These are phyloP conservation scores for Monotropa hypopitys DNA, from an alignment of 179 eudicot genomes.

Conservation along the genomic window DNA sequence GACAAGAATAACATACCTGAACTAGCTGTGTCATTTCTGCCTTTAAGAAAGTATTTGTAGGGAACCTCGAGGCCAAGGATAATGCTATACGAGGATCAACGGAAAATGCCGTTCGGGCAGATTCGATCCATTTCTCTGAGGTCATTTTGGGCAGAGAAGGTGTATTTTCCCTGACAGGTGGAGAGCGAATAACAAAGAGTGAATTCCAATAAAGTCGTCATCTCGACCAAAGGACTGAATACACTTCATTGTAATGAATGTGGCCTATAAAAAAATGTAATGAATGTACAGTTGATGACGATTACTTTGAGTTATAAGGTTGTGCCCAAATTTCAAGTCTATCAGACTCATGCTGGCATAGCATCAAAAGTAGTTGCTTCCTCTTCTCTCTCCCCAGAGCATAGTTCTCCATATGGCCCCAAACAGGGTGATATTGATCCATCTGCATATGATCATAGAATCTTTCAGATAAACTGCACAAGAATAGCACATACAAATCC, in stretches of 20 bases:
- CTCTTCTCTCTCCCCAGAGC: conserved; percentile 65
- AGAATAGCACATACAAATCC: not conserved
- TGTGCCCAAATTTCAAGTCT: conserved; percentile 99
- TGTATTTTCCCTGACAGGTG: conserved; percentile 49
- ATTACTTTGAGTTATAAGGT: conserved; percentile 71
- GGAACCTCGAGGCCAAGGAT: conserved; percentile 74
- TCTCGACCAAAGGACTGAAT: not conserved
- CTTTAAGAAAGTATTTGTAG: conserved; percentile 61
- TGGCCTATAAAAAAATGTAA: not conserved
- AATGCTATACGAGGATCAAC: conserved; percentile 93
- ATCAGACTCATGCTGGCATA: conserved; percentile 94
- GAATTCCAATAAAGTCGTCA: not conserved
- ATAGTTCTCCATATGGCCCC: conserved; percentile 82
- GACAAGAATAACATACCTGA: conserved; percentile 43
- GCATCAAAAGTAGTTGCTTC: conserved; percentile 83
- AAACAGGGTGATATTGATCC: conserved; percentile 76
- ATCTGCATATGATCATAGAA: conserved; percentile 30
- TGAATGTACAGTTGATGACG: not conserved
- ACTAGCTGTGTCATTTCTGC: conserved; percentile 82
- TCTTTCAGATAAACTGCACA: conserved; percentile 8
- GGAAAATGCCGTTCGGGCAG: conserved; percentile 82
- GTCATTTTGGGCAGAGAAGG: conserved; percentile 57
- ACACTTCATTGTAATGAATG: not conserved
- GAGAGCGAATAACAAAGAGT: conserved; percentile 10
- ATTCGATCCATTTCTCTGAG: conserved; percentile 89